A percentile compares a stretch with the other conserved stretches of the same genome.
These are phyloP conservation scores for Fusarium coffeatum DNA, from an alignment of 2,329 filamentous ascomycete species.

Conservation along the genomic window DNA sequence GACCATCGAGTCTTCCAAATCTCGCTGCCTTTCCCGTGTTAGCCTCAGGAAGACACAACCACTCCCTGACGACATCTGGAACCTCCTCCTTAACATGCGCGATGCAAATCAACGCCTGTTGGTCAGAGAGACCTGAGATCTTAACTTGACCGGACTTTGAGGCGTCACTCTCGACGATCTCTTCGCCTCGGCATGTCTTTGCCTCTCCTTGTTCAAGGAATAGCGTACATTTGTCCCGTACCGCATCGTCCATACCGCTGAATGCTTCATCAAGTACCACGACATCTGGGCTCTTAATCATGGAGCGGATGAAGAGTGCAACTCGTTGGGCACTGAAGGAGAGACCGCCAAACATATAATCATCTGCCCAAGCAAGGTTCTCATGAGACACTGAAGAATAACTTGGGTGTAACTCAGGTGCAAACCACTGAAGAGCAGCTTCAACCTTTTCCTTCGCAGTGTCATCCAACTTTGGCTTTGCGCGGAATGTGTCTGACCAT, in stretches of 20 bases:
- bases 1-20: slow-evolving; percentile 72
- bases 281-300: slow-evolving; percentile 83
- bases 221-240: slow-evolving; percentile 86
- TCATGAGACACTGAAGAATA: slow-evolving; percentile 42
- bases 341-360: slow-evolving; percentile 76
- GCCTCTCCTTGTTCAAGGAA: slow-evolving; percentile 78
- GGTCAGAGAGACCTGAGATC: slow-evolving; percentile 71
- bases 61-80: slow-evolving; percentile 83
- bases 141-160: slow-evolving; percentile 59
- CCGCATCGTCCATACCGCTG: slow-evolving; percentile 82
- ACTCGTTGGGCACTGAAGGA: slow-evolving; percentile 87
- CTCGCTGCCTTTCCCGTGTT: slow-evolving; percentile 70
- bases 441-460: slow-evolving; percentile 71
- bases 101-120: slow-evolving; percentile 90
- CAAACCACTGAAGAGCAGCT: slow-evolving; percentile 80
- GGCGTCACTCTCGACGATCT: slow-evolving; percentile 60
- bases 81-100: slow-evolving; percentile 93
- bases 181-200: slow-evolving; percentile 53
- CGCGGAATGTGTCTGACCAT: slow-evolving; percentile 88
- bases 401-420: slow-evolving; percentile 76
- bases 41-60: slow-evolving; percentile 85
- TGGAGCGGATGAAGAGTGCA: slow-evolving; percentile 82
- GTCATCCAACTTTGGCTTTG: slow-evolving; percentile 72
- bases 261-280: slow-evolving; percentile 90
- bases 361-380: slow-evolving; percentile 71